A percentile compares a stretch with the other conserved stretches of the same genome.
phyloP scores from a whole-genome alignment of 1,284 basidiomycete species.

The Naganishia sp. region DNA sequence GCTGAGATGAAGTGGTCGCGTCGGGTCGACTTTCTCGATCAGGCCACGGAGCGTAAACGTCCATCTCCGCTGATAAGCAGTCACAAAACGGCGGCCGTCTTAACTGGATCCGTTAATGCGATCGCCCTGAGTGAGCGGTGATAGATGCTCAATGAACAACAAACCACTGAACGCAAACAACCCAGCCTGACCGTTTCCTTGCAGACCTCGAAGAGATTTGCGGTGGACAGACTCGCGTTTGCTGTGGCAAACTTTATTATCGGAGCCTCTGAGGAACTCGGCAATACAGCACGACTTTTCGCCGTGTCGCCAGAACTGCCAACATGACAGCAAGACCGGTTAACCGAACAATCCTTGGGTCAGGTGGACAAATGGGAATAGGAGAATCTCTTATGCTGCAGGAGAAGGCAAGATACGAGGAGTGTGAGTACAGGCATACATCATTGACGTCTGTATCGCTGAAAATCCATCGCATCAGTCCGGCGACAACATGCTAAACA shows the following conservation, averaged over 20 bases:
- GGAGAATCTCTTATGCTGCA: constrained; percentile 20
- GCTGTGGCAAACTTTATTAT: too few species aligned
- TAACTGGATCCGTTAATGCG: constrained; percentile 2
- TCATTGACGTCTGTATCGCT: neutral
- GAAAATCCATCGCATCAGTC: constrained; percentile 34
- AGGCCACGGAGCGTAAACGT: too few species aligned
- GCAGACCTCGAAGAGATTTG: too few species aligned
- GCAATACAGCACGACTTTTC: neutral
- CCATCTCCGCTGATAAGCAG: neutral
- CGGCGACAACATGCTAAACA: constrained; percentile 43
- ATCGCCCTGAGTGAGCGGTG: neutral
- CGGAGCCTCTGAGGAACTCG: neutral
- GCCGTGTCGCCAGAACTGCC: neutral
- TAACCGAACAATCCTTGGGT: constrained; percentile 9
- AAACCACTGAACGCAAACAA: constrained; percentile 18
- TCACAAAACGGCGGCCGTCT: neutral
- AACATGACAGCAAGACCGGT: constrained; percentile 26
- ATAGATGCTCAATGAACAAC: constrained; percentile 28
- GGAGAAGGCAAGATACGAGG: constrained; percentile 24
- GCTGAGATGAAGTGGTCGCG: too few species aligned
- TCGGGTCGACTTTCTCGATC: too few species aligned
- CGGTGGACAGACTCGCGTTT: too few species aligned
- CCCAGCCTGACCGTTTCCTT: too few species aligned
- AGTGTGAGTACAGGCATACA: constrained; percentile 1
- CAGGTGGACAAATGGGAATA: constrained; percentile 17